Conservation (phyloP, 78 protist species). For the Anaeramoeba ignava region DNA sequence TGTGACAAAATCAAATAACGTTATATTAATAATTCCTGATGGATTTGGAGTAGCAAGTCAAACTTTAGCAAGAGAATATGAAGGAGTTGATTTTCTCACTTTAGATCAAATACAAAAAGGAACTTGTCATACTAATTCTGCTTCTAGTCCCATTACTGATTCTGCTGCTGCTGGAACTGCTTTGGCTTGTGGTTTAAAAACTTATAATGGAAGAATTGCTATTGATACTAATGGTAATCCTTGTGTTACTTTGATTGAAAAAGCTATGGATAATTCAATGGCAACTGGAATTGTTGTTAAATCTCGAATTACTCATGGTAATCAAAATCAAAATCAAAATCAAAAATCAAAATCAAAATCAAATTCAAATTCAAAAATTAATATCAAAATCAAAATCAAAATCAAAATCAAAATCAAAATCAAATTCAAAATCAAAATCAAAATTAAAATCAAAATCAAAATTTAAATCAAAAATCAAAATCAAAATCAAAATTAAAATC, state of each 20-base stretch:
- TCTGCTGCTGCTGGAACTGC: slow-evolving; percentile 65
- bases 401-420: too few relatives aligned
- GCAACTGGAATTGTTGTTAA: slow-evolving; percentile 47
- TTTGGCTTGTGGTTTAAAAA: slow-evolving; percentile 38
- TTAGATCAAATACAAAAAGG: slow-evolving; percentile 19
- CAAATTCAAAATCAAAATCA: too few relatives aligned
- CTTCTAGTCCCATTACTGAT: slow-evolving; percentile 28
- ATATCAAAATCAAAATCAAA: too few relatives aligned
- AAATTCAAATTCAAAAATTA: too few relatives aligned
- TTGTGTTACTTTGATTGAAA: slow-evolving; percentile 40
- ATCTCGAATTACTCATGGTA: slow-evolving; percentile 45
- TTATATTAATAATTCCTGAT: slow-evolving; percentile 24
- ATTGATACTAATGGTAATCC: slow-evolving; percentile 29
- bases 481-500: too few relatives aligned
- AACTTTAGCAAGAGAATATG: slow-evolving; percentile 9
- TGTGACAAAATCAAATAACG: slow-evolving; percentile 17
- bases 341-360: too few relatives aligned
- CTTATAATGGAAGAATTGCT: slow-evolving; percentile 36
- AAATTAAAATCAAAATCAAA: too few relatives aligned
- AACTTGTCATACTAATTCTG: slow-evolving; percentile 5
- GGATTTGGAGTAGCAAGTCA: slow-evolving; percentile 24
- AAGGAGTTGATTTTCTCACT: neutral
- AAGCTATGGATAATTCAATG: slow-evolving; percentile 30
- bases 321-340: too few relatives aligned
- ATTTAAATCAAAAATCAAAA: too few relatives aligned